phyloP scores from a whole-genome alignment of 768 basidiomycete genomes.

The Paxillus involutus region DNA sequence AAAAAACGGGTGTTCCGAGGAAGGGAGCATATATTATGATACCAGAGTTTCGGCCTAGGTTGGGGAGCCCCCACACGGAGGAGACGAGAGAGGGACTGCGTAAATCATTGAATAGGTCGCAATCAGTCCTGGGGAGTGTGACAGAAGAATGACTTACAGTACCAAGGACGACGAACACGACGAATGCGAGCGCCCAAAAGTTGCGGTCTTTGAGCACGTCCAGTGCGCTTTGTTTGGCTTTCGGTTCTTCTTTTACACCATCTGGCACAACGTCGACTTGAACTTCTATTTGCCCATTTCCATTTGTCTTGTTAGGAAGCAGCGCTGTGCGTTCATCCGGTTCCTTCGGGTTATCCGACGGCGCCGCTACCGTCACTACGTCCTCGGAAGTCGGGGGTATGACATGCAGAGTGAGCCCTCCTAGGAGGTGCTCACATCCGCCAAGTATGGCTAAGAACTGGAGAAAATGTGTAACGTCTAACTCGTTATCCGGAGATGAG shows the following conservation, averaged over 20 bases:
- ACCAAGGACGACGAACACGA: conserved; percentile 59
- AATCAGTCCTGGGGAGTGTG: not conserved
- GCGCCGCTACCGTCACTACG: not conserved
- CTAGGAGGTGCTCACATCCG: conserved; percentile 54
- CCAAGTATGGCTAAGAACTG: conserved; percentile 56
- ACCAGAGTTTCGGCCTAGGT: conserved; percentile 77
- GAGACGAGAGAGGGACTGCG: conserved; percentile 68
- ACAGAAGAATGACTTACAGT: conserved; percentile 47
- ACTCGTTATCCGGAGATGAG: conserved; percentile 43
- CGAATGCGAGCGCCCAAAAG: conserved; percentile 64
- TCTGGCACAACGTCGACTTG: conserved; percentile 15
- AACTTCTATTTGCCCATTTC: conserved; percentile 9
- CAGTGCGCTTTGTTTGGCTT: conserved; percentile 27
- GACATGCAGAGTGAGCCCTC: conserved; percentile 44
- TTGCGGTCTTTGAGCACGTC: conserved; percentile 52
- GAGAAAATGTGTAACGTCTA: conserved; percentile 50
- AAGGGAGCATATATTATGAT: conserved; percentile 75
- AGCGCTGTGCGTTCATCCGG: conserved; percentile 31
- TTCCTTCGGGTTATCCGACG: conserved; percentile 15
- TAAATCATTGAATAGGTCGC: not conserved
- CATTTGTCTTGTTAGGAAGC: conserved; percentile 25
- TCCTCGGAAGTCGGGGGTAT: conserved; percentile 12
- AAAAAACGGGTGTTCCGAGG: conserved; percentile 71
- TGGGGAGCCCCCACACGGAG: conserved; percentile 67
- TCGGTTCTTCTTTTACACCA: conserved; percentile 12